phyloP scores from a whole-genome alignment of 352 stramenopile species.

The Phytophthora capsici region DNA sequence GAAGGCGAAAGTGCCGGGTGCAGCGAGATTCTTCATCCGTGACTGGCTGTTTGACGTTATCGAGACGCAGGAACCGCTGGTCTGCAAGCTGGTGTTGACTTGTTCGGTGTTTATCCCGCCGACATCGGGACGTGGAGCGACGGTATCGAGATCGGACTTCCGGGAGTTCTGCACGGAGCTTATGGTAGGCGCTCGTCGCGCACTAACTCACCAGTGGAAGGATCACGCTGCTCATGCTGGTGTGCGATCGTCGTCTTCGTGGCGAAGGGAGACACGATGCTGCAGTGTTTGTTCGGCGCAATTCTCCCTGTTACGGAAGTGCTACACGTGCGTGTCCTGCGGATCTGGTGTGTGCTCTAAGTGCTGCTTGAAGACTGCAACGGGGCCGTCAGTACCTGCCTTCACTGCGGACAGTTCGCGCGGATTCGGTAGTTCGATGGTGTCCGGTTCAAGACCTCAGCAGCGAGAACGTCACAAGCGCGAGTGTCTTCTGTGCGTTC shows the following conservation, averaged over 20 bases:
- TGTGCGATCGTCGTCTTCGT: slow-evolving; percentile 28
- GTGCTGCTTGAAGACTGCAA: slow-evolving; percentile 49
- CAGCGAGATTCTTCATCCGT: slow-evolving; percentile 60
- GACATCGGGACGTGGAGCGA: neutral
- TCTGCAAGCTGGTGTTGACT: slow-evolving; percentile 78
- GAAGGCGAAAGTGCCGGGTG: slow-evolving; percentile 37
- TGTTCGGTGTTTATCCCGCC: slow-evolving; percentile 58
- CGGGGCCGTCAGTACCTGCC: neutral
- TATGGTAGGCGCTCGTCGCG: slow-evolving; percentile 56
- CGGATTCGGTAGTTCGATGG: slow-evolving; percentile 14
- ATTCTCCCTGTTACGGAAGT: slow-evolving; percentile 73
- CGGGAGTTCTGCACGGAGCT: slow-evolving; percentile 68
- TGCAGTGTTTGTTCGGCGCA: slow-evolving; percentile 64
- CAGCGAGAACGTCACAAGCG: slow-evolving; percentile 23
- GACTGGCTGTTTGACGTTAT: slow-evolving; percentile 77
- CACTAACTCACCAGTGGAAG: slow-evolving; percentile 64
- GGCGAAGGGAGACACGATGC: slow-evolving; percentile 42
- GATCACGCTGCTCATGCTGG: slow-evolving; percentile 42
- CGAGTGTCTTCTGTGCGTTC: slow-evolving; percentile 68
- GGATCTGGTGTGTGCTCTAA: slow-evolving; percentile 59
- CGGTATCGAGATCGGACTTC: slow-evolving; percentile 50
- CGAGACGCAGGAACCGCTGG: slow-evolving; percentile 60
- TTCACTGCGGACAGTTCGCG: slow-evolving; percentile 7
- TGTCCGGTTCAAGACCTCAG: slow-evolving; percentile 14
- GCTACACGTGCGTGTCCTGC: slow-evolving; percentile 63